A percentile compares a stretch with the other conserved stretches of the same genome.
Evolutionary conservation across 345 rosid genomes (phyloP).

Genomic region (Rhodamnia rubescens): DNA sequence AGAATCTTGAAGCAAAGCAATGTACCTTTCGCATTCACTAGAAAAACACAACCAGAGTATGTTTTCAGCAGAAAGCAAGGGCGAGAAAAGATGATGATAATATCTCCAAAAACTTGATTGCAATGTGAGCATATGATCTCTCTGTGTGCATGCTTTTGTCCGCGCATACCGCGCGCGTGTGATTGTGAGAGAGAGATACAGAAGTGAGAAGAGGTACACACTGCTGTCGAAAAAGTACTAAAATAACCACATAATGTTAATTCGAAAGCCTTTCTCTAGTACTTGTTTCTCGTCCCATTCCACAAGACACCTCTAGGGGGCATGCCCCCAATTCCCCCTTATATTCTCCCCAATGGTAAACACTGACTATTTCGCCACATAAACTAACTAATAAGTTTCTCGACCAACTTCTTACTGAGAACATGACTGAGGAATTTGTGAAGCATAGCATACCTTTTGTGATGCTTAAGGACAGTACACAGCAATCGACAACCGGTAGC

Average conservation of each 20-base stretch:
- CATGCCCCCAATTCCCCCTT: neutral
- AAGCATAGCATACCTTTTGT: conserved; percentile 38
- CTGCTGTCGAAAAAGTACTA: neutral
- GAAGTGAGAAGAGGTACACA: neutral
- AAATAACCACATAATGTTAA: neutral
- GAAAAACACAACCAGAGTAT: conserved; percentile 15
- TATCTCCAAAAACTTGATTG: neutral
- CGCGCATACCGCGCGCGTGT: neutral
- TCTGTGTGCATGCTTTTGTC: neutral
- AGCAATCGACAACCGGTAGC: conserved; percentile 66
- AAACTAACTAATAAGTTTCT: neutral
- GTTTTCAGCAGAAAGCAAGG: neutral
- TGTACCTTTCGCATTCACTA: conserved; percentile 59
- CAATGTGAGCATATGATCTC: neutral
- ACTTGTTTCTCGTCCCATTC: neutral
- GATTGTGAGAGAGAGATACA: neutral
- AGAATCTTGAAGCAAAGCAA: conserved; percentile 68
- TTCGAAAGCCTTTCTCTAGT: neutral
- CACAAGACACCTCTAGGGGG: neutral
- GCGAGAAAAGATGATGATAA: neutral
- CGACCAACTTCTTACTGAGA: neutral
- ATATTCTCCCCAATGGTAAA: neutral
- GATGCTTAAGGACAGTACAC: conserved; percentile 71
- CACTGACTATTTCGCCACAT: neutral
- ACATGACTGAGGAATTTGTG: neutral